Percentiles rank a stretch among this genome's conserved stretches.
Conservation (phyloP, 179 eudicot genomes). For the Actinidia polygama region DNA sequence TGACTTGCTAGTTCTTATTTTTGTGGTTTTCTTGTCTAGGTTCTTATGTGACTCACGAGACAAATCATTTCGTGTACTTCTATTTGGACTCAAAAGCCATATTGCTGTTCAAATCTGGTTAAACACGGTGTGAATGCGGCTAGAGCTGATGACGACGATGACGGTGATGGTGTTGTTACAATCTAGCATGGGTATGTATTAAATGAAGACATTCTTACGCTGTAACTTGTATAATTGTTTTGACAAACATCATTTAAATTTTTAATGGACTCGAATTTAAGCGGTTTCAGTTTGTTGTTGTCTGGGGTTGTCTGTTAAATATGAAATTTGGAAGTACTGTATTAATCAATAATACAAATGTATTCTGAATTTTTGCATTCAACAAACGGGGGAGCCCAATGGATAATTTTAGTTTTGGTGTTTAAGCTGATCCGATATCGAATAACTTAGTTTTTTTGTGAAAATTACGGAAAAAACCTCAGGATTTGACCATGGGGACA, state of each 20-base stretch:
- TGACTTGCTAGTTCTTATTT: conserved; percentile 3
- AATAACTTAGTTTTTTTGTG: too few relatives aligned
- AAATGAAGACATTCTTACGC: background rate
- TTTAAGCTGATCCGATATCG: too few relatives aligned
- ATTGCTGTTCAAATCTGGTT: conserved; percentile 93
- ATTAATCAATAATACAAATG: too few relatives aligned
- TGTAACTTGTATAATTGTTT: conserved; percentile 18
- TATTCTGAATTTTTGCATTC: too few relatives aligned
- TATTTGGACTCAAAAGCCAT: conserved; percentile 90
- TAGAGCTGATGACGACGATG: background rate
- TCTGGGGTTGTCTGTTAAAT: background rate
- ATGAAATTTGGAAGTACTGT: too few relatives aligned
- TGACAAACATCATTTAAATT: background rate
- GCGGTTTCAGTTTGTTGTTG: background rate
- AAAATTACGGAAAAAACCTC: too few relatives aligned
- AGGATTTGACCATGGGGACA: too few relatives aligned
- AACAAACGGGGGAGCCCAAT: too few relatives aligned
- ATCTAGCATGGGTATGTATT: conserved; percentile 12
- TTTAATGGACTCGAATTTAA: background rate
- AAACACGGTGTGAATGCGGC: conserved; percentile 30
- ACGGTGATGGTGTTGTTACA: conserved; percentile 19
- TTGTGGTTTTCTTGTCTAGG: conserved; percentile 41
- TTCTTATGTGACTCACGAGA: conserved; percentile 96
- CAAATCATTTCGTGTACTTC: conserved; percentile 93
- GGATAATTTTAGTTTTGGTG: too few relatives aligned